Conservation (phyloP, 345 rosid species). For the Anastatica hierochuntica region DNA sequence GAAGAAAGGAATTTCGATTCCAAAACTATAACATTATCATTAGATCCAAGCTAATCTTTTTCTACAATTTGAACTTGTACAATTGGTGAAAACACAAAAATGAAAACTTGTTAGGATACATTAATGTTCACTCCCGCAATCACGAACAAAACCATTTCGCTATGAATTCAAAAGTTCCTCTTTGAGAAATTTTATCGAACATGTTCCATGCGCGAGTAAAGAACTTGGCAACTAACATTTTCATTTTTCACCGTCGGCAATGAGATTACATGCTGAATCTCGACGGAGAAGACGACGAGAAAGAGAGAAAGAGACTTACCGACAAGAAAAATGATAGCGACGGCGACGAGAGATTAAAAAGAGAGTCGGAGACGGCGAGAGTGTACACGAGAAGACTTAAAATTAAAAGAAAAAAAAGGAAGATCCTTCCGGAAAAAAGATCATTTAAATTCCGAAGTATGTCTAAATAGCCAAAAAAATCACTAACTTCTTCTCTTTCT, state of each 20-base stretch:
- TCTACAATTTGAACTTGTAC: neutral
- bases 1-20: neutral
- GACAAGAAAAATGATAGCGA: neutral
- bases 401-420: no score
- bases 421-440: no score
- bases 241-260: neutral
- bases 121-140: no score
- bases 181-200: conserved; percentile 18
- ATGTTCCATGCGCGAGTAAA: conserved; percentile 1
- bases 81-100: neutral
- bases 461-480: no score
- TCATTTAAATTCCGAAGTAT: no score
- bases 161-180: neutral
- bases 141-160: neutral
- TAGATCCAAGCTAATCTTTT: neutral
- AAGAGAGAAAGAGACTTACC: neutral
- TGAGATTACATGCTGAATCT: neutral
- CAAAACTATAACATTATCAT: neutral
- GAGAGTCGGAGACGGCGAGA: conserved; percentile 4
- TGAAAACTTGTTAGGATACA: neutral
- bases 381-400: neutral
- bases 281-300: neutral
- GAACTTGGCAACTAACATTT: neutral
- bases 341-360: neutral
- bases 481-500: no score